phyloP scores from a whole-genome alignment of 352 stramenopile genomes.

The Blastocystis sp. region DNA sequence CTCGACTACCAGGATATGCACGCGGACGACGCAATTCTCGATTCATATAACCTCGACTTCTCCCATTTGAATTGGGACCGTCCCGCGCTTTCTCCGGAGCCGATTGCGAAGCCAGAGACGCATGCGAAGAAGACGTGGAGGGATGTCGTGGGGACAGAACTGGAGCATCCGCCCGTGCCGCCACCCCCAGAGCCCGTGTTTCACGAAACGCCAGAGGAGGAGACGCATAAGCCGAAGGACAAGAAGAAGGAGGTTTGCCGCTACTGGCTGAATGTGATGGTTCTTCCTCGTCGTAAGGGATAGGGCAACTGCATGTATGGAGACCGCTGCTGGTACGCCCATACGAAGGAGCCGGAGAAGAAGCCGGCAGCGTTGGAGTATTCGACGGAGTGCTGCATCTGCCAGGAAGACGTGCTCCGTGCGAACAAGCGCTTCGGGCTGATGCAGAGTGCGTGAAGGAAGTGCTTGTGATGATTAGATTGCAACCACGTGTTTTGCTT shows the following conservation, averaged over 20 bases:
- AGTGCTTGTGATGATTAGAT: neutral
- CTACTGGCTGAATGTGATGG: slow-evolving; percentile 39
- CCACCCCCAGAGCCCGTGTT: neutral
- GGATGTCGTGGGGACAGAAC: slow-evolving; percentile 9
- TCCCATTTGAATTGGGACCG: neutral
- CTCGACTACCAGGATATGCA: slow-evolving; percentile 22
- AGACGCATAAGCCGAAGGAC: neutral
- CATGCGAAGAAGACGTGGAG: slow-evolving; percentile 1
- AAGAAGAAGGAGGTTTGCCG: slow-evolving; percentile 43
- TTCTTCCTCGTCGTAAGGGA: neutral
- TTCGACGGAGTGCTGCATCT: slow-evolving; percentile 61
- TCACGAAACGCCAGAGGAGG: neutral
- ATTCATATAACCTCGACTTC: slow-evolving; percentile 26
- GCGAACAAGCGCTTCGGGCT: slow-evolving; percentile 52
- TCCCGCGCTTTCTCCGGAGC: neutral
- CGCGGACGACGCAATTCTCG: slow-evolving; percentile 25
- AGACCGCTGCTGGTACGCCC: slow-evolving; percentile 54
- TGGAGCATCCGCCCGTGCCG: neutral
- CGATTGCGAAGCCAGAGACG: neutral
- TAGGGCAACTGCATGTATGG: slow-evolving; percentile 71
- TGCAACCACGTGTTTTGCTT: slow-evolving; percentile 68
- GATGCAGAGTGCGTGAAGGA: slow-evolving; percentile 30
- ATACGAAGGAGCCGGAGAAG: slow-evolving; percentile 20
- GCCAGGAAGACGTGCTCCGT: slow-evolving; percentile 60
- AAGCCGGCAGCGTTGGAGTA: slow-evolving; percentile 13